Percentiles rank a stretch among this genome's conserved stretches.
Evolutionary conservation across 352 stramenopile species (phyloP).

Genomic region (Stephanocyclus meneghinianus): DNA sequence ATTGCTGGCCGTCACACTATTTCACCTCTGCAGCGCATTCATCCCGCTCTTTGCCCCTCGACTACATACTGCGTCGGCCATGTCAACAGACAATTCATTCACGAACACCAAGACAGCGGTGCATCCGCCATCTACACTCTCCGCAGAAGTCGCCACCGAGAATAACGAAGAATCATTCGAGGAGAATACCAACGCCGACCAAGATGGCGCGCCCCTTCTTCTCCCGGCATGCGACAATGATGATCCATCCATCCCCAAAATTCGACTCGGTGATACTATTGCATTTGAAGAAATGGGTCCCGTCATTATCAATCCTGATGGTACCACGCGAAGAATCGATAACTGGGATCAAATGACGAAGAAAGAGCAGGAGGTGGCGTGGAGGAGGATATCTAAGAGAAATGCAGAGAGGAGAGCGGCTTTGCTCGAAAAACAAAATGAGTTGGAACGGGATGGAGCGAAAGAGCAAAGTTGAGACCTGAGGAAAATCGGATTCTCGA

Average conservation of each 20-base stretch:
- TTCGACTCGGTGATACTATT: constrained; percentile 72
- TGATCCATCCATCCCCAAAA: constrained; percentile 56
- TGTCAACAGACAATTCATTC: constrained; percentile 17
- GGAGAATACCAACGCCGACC: background rate
- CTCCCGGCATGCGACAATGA: constrained; percentile 36
- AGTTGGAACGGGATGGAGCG: constrained; percentile 15
- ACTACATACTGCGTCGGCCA: constrained; percentile 1
- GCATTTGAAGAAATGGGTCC: constrained; percentile 75
- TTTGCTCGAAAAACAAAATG: constrained; percentile 57
- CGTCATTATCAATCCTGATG: constrained; percentile 81
- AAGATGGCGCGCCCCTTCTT: constrained; percentile 22
- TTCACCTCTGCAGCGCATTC: background rate
- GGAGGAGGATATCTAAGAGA: constrained; percentile 78
- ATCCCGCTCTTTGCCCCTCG: background rate
- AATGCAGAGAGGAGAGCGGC: constrained; percentile 70
- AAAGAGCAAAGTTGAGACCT: background rate
- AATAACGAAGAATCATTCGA: constrained; percentile 4
- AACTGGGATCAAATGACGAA: constrained; percentile 81
- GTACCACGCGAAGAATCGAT: constrained; percentile 65
- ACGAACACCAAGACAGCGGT: background rate
- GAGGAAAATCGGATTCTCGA: background rate
- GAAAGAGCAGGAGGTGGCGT: constrained; percentile 71
- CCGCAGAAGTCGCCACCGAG: background rate
- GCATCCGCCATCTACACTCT: background rate
- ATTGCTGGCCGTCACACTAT: background rate